phyloP scores from a whole-genome alignment of 805 yeast genomes.

The Nematodospora valgi region DNA sequence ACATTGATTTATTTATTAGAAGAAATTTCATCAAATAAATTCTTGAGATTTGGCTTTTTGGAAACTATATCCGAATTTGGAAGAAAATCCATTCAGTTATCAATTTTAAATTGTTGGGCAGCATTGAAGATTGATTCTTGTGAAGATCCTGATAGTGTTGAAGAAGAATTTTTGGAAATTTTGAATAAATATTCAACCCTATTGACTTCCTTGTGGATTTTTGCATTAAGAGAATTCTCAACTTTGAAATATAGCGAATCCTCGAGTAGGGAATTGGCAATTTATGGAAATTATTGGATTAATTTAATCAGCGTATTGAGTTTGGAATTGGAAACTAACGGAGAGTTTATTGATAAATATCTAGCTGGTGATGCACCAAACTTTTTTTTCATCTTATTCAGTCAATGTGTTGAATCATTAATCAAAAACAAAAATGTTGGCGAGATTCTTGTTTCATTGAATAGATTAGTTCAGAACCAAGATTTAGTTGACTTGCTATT shows the following conservation, averaged over 20 bases:
- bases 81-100: constrained; percentile 52
- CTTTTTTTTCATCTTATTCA: constrained; percentile 75
- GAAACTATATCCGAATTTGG: constrained; percentile 42
- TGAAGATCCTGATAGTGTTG: constrained; percentile 23
- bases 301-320: constrained; percentile 76
- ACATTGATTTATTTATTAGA: constrained; percentile 66
- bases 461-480: constrained; percentile 52
- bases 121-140: constrained; percentile 34
- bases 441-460: constrained; percentile 45
- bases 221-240: constrained; percentile 71
- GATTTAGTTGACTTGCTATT: constrained; percentile 59
- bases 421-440: constrained; percentile 46
- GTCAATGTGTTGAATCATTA: constrained; percentile 78
- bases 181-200: constrained; percentile 54
- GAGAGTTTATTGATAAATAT: constrained; percentile 38
- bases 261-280: constrained; percentile 38
- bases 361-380: constrained; percentile 53
- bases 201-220: constrained; percentile 77
- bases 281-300: constrained; percentile 66
- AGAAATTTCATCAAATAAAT: constrained; percentile 44
- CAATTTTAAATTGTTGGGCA: constrained; percentile 75
- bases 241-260: constrained; percentile 52
- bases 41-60: constrained; percentile 55
- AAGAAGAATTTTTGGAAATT: constrained; percentile 46
- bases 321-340: constrained; percentile 51